These are phyloP conservation scores for Thelephora ganbajun DNA, from an alignment of 768 basidiomycete genomes.

Conservation along the genomic window DNA sequence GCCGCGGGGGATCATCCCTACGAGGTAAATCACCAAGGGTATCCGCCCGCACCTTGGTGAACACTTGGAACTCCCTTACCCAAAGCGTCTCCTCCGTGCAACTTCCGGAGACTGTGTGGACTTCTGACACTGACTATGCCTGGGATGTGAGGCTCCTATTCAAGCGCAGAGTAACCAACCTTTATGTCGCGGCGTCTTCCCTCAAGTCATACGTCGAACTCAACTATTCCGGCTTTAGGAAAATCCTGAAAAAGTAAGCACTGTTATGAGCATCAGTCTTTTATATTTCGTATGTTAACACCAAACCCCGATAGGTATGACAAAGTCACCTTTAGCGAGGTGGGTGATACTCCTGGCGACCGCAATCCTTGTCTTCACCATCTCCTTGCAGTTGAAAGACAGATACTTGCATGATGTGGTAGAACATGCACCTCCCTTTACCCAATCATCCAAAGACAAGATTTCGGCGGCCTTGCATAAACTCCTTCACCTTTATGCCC, in stretches of 20 bases:
- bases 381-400: conserved; percentile 46
- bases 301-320: conserved; percentile 52
- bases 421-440: conserved; percentile 57
- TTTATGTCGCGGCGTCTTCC: conserved; percentile 65
- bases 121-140: conserved; percentile 63
- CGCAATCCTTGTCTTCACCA: background rate
- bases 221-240: conserved; percentile 87
- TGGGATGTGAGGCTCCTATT: conserved; percentile 72
- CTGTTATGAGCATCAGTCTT: background rate
- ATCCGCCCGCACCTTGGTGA: conserved; percentile 25
- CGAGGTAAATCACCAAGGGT: conserved; percentile 20
- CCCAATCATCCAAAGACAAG: conserved; percentile 41
- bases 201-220: conserved; percentile 82
- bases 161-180: conserved; percentile 77
- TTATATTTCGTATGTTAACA: conserved; percentile 1
- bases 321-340: conserved; percentile 74
- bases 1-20: conserved; percentile 9
- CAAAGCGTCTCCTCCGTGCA: conserved; percentile 33
- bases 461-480: conserved; percentile 42
- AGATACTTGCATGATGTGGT: conserved; percentile 61
- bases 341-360: conserved; percentile 10
- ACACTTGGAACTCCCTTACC: conserved; percentile 34
- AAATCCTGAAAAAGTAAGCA: conserved; percentile 86
- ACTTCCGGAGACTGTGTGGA: conserved; percentile 52
- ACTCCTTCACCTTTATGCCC: conserved; percentile 66